Evolutionary conservation across 192 early-diverging fungal species (phyloP).

Genomic region (Globomyces pollinis-pini): DNA sequence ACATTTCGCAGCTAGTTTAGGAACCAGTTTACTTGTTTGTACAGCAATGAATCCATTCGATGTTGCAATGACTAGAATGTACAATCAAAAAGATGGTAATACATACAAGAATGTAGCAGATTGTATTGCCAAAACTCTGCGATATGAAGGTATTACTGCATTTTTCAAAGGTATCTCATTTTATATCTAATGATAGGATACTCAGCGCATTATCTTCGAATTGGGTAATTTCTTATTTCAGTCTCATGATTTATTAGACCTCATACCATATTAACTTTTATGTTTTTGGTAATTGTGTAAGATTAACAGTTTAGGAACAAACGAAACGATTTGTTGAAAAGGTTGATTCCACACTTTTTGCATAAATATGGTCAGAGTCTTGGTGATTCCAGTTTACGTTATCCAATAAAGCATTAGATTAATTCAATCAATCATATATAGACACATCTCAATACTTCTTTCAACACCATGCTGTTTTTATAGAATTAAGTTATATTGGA

Average conservation of each 20-base stretch:
- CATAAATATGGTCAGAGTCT: too few relatives aligned
- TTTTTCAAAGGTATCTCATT: conserved; percentile 94
- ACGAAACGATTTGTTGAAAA: too few relatives aligned
- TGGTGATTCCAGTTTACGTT: too few relatives aligned
- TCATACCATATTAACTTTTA: conserved; percentile 87
- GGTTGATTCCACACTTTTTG: too few relatives aligned
- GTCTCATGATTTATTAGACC: conserved; percentile 48
- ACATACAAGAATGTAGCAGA: conserved; percentile 77
- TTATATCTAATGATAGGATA: too few relatives aligned
- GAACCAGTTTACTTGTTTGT: conserved; percentile 79
- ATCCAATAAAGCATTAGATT: too few relatives aligned
- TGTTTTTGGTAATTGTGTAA: too few relatives aligned
- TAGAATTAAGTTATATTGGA: too few relatives aligned
- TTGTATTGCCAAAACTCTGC: conserved; percentile 78
- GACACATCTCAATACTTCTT: too few relatives aligned
- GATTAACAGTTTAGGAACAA: too few relatives aligned
- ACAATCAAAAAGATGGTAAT: conserved; percentile 75
- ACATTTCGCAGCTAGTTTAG: conserved; percentile 69
- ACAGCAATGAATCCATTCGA: conserved; percentile 97
- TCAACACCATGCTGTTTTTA: too few relatives aligned
- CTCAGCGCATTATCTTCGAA: conserved; percentile 80
- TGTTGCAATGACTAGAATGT: conserved; percentile 90
- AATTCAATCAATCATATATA: too few relatives aligned
- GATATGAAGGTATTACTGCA: conserved; percentile 70
- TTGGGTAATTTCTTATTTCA: conserved; percentile 72